phyloP scores from a whole-genome alignment of 179 eudicot genomes.

The Camellia oleifera region DNA sequence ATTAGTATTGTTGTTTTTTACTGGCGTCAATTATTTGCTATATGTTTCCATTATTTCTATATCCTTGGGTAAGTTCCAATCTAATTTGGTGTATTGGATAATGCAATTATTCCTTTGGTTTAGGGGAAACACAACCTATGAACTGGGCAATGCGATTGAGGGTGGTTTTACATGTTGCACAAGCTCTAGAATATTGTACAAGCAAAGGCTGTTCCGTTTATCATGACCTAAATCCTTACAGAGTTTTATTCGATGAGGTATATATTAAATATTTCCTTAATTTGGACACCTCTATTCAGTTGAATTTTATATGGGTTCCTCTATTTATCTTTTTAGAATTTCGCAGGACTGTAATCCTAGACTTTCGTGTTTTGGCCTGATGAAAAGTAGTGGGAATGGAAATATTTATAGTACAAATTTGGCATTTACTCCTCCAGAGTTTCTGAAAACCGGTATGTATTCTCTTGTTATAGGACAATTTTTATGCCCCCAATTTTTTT shows the following conservation, averaged over 20 bases:
- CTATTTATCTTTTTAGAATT: constrained; percentile 12
- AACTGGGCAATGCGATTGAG: constrained; percentile 61
- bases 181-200: constrained; percentile 50
- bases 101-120: not conserved
- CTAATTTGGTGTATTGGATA: not conserved
- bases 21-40: not conserved
- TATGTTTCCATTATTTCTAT: not conserved
- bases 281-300: not conserved
- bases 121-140: constrained; percentile 63
- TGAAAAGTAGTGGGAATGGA: constrained; percentile 63
- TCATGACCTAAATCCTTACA: constrained; percentile 56
- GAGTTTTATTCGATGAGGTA: constrained; percentile 61
- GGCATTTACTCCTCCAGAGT: constrained; percentile 64
- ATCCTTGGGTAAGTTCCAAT: constrained; percentile 2
- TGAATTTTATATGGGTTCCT: constrained; percentile 4
- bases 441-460: constrained; percentile 47
- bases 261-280: not conserved
- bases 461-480: not conserved
- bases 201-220: constrained; percentile 51
- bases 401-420: constrained; percentile 62
- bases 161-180: constrained; percentile 50
- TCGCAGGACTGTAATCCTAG: constrained; percentile 59
- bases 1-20: not conserved
- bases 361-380: constrained; percentile 66
- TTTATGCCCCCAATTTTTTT: not conserved